Percentiles rank a stretch among this genome's conserved stretches.
phyloP scores from a whole-genome alignment of 768 basidiomycete genomes.

The Termitomyces sp. region DNA sequence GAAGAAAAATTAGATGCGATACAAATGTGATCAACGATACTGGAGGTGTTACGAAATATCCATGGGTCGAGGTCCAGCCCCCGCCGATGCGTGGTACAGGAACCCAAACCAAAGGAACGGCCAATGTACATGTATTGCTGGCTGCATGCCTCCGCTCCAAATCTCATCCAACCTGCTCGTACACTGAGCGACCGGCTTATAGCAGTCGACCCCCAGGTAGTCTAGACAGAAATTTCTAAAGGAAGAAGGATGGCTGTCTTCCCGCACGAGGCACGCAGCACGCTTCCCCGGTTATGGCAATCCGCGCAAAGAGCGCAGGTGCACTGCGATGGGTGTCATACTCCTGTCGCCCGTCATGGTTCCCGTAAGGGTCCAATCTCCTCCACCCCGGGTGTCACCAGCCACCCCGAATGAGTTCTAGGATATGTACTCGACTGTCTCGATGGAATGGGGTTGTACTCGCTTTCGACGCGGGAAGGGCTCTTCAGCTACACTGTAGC shows the following conservation, averaged over 20 bases:
- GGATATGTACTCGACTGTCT: conserved; percentile 3
- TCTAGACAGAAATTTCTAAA: conserved; percentile 3
- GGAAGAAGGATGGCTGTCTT: conserved; percentile 2
- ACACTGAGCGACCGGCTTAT: not conserved
- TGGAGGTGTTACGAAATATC: not conserved
- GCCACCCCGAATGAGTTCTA: conserved; percentile 7
- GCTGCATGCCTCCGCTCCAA: conserved; percentile 2
- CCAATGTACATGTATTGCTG: not conserved
- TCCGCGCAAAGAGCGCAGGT: not conserved
- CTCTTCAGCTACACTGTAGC: conserved; percentile 5
- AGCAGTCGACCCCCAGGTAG: not conserved
- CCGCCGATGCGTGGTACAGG: conserved; percentile 5
- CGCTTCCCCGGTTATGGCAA: conserved; percentile 10
- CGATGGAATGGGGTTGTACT: conserved; percentile 1
- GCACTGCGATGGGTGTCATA: conserved; percentile 10
- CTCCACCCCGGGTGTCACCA: conserved; percentile 9
- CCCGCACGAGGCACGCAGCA: not conserved
- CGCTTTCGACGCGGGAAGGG: not conserved
- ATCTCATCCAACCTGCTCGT: conserved; percentile 9
- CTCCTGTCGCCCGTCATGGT: conserved; percentile 10
- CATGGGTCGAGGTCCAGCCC: not conserved
- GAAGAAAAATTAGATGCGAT: not conserved
- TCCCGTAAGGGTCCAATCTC: conserved; percentile 4
- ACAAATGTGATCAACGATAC: not conserved
- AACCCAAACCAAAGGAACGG: conserved; percentile 2